Evolutionary conservation across 2,329 filamentous ascomycete species (phyloP).

Genomic region (Alternaria brassicae): DNA sequence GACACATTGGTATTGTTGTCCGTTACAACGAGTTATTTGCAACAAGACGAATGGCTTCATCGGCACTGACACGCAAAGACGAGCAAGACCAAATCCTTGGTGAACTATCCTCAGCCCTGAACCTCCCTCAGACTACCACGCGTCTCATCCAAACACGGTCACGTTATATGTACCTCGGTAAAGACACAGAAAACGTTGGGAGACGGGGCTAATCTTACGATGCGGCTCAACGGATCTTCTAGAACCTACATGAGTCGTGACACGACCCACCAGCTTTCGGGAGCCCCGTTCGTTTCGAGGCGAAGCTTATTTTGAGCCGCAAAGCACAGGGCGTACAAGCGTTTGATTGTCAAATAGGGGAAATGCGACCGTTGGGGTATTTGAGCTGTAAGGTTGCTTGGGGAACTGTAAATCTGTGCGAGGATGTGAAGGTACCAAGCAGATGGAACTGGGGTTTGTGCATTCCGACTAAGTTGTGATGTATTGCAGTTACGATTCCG

Average conservation of each 20-base stretch:
- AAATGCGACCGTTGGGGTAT: neutral
- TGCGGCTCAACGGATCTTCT: conserved; percentile 21
- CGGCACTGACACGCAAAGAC: neutral
- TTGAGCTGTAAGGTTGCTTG: neutral
- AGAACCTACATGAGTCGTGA: conserved; percentile 24
- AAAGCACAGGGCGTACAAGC: neutral
- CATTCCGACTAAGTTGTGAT: neutral
- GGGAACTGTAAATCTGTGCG: neutral
- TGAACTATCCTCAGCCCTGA: neutral
- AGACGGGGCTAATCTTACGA: conserved; percentile 17
- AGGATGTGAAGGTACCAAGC: neutral
- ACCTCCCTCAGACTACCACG: neutral
- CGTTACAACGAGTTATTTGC: neutral
- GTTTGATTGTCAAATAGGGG: neutral
- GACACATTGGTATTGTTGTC: too few species aligned
- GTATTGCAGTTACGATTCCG: neutral
- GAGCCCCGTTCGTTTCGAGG: conserved; percentile 23
- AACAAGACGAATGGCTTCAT: neutral
- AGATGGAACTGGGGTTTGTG: neutral
- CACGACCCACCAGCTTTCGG: conserved; percentile 23
- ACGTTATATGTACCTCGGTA: conserved; percentile 5
- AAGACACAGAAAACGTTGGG: neutral
- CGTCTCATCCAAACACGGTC: neutral
- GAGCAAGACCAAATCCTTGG: neutral
- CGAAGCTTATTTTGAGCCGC: conserved; percentile 12